These are phyloP conservation scores for Cairneyella variabilis DNA, from an alignment of 495 filamentous ascomycete genomes.

Conservation along the genomic window DNA sequence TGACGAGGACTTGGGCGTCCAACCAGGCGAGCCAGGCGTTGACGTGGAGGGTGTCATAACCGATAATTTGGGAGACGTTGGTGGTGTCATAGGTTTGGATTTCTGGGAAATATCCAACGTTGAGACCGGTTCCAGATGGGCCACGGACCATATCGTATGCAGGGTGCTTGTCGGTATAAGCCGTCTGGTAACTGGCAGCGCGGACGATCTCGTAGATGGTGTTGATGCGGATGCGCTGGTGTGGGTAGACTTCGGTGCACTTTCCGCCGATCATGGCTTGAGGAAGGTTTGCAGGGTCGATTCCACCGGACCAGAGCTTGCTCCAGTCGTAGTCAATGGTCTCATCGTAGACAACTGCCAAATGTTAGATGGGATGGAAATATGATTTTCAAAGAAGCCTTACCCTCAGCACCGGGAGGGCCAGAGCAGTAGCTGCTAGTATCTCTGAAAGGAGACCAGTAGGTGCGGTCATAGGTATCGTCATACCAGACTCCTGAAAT, in stretches of 20 bases:
- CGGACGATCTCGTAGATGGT: conserved; percentile 34
- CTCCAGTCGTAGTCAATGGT: conserved; percentile 27
- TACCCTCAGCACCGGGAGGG: conserved; percentile 29
- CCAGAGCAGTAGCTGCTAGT: conserved; percentile 28
- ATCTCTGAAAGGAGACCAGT: conserved; percentile 20
- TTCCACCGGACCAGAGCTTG: conserved; percentile 31
- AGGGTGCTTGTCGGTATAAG: conserved; percentile 38
- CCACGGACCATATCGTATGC: conserved; percentile 34
- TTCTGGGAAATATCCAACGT: conserved; percentile 36
- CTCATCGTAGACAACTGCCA: conserved; percentile 28
- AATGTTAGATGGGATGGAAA: neutral
- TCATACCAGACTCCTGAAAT: conserved; percentile 31
- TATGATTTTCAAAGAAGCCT: neutral
- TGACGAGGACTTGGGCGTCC: conserved; percentile 22
- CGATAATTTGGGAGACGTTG: conserved; percentile 27
- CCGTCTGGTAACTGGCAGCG: conserved; percentile 27
- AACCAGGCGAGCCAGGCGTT: conserved; percentile 34
- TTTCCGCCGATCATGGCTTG: conserved; percentile 25
- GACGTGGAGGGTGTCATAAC: conserved; percentile 31
- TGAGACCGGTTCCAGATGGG: conserved; percentile 32
- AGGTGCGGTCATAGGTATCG: conserved; percentile 31
- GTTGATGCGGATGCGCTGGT: conserved; percentile 34
- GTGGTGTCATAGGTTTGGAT: conserved; percentile 22
- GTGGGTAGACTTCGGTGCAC: conserved; percentile 30
- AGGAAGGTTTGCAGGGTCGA: conserved; percentile 32